A percentile compares a stretch with the other conserved stretches of the same genome.
Conservation (phyloP, 345 rosid genomes). For the Barbarea vulgaris region DNA sequence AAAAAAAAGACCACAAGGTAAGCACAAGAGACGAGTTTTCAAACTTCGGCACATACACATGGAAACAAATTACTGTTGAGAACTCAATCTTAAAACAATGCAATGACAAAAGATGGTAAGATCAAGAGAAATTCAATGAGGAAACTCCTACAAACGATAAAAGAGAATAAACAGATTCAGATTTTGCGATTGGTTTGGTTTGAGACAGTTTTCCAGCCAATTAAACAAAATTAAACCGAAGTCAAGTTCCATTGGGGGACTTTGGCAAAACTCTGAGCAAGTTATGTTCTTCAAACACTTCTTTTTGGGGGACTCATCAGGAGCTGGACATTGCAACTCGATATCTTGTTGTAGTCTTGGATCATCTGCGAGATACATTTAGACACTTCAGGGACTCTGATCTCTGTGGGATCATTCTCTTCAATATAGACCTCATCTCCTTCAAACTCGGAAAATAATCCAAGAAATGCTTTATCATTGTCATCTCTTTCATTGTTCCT, state of each 20-base stretch:
- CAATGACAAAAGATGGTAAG: too few species aligned
- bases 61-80: too few species aligned
- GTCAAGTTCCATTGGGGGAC: background rate
- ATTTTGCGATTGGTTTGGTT: background rate
- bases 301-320: background rate
- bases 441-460: background rate
- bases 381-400: background rate
- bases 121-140: too few species aligned
- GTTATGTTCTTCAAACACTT: background rate
- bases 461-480: background rate
- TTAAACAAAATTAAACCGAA: too few species aligned
- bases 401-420: constrained; percentile 8
- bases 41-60: too few species aligned
- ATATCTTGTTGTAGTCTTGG: background rate
- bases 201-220: background rate
- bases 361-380: background rate
- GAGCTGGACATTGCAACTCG: constrained; percentile 10
- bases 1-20: too few species aligned
- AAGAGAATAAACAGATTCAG: background rate
- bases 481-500: too few species aligned
- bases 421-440: background rate
- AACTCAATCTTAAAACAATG: too few species aligned
- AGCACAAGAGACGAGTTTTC: too few species aligned
- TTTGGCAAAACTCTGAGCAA: too few species aligned
- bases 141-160: background rate